These are phyloP conservation scores for Apocynum venetum DNA, from an alignment of 257 asterid species.

Conservation along the genomic window DNA sequence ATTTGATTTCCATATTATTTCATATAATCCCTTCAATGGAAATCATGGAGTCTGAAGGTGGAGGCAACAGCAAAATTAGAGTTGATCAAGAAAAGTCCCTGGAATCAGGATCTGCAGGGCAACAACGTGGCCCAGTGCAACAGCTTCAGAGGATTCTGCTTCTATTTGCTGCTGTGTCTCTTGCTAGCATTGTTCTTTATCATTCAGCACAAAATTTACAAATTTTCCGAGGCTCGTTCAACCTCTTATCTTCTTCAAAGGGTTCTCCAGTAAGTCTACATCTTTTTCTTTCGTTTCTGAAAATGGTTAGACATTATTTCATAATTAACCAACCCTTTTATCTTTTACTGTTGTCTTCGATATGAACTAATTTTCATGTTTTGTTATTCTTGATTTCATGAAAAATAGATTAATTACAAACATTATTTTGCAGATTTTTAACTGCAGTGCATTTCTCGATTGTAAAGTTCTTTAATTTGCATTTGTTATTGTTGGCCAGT, in stretches of 20 bases:
- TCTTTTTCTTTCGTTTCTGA: background rate
- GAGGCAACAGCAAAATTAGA: background rate
- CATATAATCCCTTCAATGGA: too few relatives aligned
- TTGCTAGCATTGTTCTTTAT: constrained; percentile 1
- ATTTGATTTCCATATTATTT: too few relatives aligned
- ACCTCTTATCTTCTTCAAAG: background rate
- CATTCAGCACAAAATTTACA: background rate
- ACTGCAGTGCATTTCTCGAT: too few relatives aligned
- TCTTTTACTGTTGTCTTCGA: too few relatives aligned
- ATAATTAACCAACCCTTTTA: too few relatives aligned
- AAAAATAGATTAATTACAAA: too few relatives aligned
- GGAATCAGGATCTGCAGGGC: background rate
- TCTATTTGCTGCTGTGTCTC: background rate
- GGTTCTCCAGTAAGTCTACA: background rate
- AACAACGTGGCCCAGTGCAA: background rate
- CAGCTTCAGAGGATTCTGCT: background rate
- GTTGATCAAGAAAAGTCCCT: background rate
- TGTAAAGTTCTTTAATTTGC: too few relatives aligned
- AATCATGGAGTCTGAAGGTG: background rate
- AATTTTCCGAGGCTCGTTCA: background rate
- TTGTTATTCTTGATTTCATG: too few relatives aligned
- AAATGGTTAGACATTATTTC: too few relatives aligned
- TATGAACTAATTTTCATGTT: too few relatives aligned
- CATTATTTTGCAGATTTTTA: too few relatives aligned
- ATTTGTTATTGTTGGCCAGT: too few relatives aligned